Evolutionary conservation across 805 yeast genomes (phyloP), one percentile per base, ranked within the genome.

Genomic region (Hanseniaspora taiwanica): DNA sequence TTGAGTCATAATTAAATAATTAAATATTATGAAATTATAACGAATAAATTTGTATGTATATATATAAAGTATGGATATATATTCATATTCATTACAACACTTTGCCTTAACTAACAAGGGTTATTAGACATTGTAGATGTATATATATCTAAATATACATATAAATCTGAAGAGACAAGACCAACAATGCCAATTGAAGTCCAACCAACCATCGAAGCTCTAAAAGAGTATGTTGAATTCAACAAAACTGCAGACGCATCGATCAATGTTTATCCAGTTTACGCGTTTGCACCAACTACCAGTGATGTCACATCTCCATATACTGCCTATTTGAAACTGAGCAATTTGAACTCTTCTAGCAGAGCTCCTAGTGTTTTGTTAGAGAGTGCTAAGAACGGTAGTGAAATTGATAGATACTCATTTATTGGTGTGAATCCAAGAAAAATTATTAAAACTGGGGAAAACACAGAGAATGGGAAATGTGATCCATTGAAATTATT

Each of bases 341-440:
- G 94, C 6, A 56, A 56, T 32, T 44, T 64, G 31, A 82, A 89
- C 37, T 70, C 71, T 25, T 66, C 69, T 46, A 59, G 68, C 24
- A 69, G 81, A 48, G 52, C 68, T 0, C 81, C 80, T 29, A 80
- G 94, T 3, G 87, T 89, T 52, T 64, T 91, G 39, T 73, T 91
- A 48, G 98, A 91, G 59, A 76, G 89, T 49, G 94, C 97, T 2
- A 72, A 72, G 45, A 83, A 83, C 44, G 95, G 95, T 38, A 95
- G 87, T 55, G 78, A 80, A 36, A 74, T 91, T 23, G 94, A 83
- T 46, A 68, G 98, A 48, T 91, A 79, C 62, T 84, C 96, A 1
- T 89, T 87, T 58, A 76, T 91, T 55, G 99, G 98, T 3, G 68
- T 78, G 36, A 72, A 74, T 20, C 98, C 98, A 13, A 73, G 79